Evolutionary conservation across 2,329 filamentous ascomycete species (phyloP).

Genomic region (Fusarium sp.): DNA sequence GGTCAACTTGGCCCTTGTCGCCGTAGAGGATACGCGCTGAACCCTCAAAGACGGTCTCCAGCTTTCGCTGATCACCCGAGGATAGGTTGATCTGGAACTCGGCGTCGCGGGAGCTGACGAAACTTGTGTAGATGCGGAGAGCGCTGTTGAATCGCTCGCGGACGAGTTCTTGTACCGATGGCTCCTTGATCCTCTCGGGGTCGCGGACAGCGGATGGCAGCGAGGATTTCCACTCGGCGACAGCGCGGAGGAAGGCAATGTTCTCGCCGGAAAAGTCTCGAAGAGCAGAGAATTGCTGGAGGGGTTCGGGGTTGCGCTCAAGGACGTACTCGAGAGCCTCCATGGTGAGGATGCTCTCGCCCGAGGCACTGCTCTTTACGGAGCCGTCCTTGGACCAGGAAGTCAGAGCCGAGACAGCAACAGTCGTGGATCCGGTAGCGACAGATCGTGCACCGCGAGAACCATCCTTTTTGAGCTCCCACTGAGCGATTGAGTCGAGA

Average conservation of each 20-base stretch:
- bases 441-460: conserved; percentile 47
- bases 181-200: conserved; percentile 35
- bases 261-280: conserved; percentile 77
- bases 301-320: conserved; percentile 64
- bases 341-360: conserved; percentile 51
- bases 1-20: conserved; percentile 51
- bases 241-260: conserved; percentile 67
- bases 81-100: conserved; percentile 75
- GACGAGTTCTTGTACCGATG: conserved; percentile 46
- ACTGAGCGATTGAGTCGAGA: conserved; percentile 58
- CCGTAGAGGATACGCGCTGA: conserved; percentile 59
- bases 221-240: conserved; percentile 56
- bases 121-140: conserved; percentile 52
- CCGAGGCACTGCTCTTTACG: conserved; percentile 44
- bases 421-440: conserved; percentile 47
- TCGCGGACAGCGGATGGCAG: conserved; percentile 41
- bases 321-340: conserved; percentile 63
- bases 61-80: conserved; percentile 61
- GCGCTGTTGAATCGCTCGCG: conserved; percentile 67
- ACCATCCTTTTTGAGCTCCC: conserved; percentile 54
- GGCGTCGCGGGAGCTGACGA: conserved; percentile 52
- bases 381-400: conserved; percentile 50
- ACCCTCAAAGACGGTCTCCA: conserved; percentile 65
- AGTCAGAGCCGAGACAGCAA: conserved; percentile 49
- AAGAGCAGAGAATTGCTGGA: conserved; percentile 71